Base-by-base conservation (phyloP, 495 filamentous ascomycete species). In the Thozetella sp. region DNA sequence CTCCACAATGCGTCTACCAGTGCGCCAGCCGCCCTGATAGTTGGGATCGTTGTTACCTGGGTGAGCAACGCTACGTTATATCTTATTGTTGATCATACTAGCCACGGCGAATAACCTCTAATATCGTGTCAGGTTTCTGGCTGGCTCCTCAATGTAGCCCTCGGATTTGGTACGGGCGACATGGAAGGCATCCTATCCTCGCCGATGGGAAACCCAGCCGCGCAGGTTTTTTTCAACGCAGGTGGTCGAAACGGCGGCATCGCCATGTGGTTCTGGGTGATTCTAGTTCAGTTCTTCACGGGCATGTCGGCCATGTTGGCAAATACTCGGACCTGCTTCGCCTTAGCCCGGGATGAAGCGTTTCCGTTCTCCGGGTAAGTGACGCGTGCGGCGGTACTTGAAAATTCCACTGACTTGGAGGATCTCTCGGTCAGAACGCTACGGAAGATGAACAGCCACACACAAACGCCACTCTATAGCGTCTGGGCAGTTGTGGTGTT, bases 251-350 rank as follows among this genome's bases (percentile, higher is more conserved):
- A 20, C 4, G 43, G 43, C 3, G 43, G 43, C 3, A 48, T 48
- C n/a, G 43, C 43, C 6, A 48, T 48, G 43, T 48, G 43, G 43
- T 48, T 48, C 43, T 48, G 43, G 43, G 43, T 48, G 43, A 48
- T 48, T n/a, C 43, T 48, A 15, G 43, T 48, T 20, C 43, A 48
- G n/a, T 48, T 48, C 43, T 48, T 48, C n/a, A 48, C 43, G n/a
- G 43, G 43, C 12, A 48, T 48, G 43, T 48, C 43, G 9, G 43
- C 43, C 10, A 48, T 48, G 43, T n/a, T 48, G 43, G 43, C 43
- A 10, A 48, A 48, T 20, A 48, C 43, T 48, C 6, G 43, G n/a
- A 48, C 43, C 43, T 48, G 43, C 43, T 48, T 48, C n/a, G 43
- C 43, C 43, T 19, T 48, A n/a, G 43, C 43, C 3, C 6, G 43